Evolutionary conservation across 176 grass and related monocot genomes (phyloP).

Genomic region (Aegilops umbellulata): DNA sequence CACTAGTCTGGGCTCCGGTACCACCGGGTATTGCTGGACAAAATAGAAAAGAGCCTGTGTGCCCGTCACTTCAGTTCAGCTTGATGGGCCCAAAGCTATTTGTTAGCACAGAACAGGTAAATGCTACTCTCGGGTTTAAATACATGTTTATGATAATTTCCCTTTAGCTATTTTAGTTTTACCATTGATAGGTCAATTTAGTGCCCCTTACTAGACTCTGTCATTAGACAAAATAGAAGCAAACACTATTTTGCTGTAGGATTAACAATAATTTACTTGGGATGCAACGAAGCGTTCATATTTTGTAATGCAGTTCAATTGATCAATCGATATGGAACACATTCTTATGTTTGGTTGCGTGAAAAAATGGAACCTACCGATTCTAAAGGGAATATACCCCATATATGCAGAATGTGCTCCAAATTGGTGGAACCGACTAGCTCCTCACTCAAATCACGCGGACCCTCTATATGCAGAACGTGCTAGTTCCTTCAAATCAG

Average conservation of each 20-base stretch:
- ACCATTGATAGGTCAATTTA: background rate
- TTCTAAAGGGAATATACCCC: no score
- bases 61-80: slow-evolving; percentile 88
- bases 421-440: no score
- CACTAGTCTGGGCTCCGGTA: slow-evolving; percentile 83
- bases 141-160: background rate
- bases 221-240: background rate
- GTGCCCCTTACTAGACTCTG: background rate
- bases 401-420: no score
- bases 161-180: slow-evolving; percentile 2
- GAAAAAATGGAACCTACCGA: no score
- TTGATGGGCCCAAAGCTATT: slow-evolving; percentile 93
- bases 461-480: no score
- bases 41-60: slow-evolving; percentile 93
- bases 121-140: background rate
- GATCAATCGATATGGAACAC: no score
- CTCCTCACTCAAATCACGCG: no score
- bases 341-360: no score
- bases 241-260: background rate
- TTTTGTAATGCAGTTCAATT: no score
- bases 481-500: no score
- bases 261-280: slow-evolving; percentile 4
- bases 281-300: background rate
- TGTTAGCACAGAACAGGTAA: slow-evolving; percentile 99
- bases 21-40: slow-evolving; percentile 75